Evolutionary conservation across 2,329 filamentous ascomycete species (phyloP).

Genomic region (Pyrenochaeta sp.): DNA sequence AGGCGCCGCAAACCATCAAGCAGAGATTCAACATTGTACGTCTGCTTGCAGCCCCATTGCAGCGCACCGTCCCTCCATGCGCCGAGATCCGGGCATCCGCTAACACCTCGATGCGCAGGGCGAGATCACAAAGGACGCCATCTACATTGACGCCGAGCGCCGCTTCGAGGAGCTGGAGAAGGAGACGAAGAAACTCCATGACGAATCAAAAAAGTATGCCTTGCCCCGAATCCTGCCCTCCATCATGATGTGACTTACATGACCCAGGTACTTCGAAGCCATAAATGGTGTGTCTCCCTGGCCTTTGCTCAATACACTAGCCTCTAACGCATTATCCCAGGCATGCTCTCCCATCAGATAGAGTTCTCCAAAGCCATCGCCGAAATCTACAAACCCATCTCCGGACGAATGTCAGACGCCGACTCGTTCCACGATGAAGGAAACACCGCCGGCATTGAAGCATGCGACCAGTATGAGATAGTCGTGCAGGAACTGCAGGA

Average conservation of each 20-base stretch:
- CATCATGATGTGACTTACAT: conserved; percentile 26
- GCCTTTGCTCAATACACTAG: not conserved
- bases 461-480: conserved; percentile 94
- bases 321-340: conserved; percentile 48
- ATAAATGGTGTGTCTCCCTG: conserved; percentile 74
- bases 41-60: conserved; percentile 2
- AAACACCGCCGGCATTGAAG: conserved; percentile 90
- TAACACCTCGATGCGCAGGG: conserved; percentile 59
- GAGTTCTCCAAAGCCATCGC: conserved; percentile 96
- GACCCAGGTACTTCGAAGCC: conserved; percentile 80
- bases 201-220: conserved; percentile 84
- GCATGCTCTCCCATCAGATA: conserved; percentile 97
- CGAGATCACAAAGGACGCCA: conserved; percentile 91
- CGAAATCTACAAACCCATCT: conserved; percentile 98
- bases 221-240: not conserved
- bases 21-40: conserved; percentile 83
- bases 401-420: conserved; percentile 92
- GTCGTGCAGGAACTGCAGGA: conserved; percentile 91
- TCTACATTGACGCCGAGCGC: conserved; percentile 94
- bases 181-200: conserved; percentile 96
- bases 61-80: not conserved
- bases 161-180: conserved; percentile 92
- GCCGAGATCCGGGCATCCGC: conserved; percentile 24
- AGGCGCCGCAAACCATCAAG: conserved; percentile 92
- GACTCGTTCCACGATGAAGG: conserved; percentile 82